These are phyloP conservation scores for Helianthus annuus DNA, from an alignment of 129 eudicot species.

Conservation along the genomic window HanXRQr2.0-SUNRISE NC_035433.2:148423289-148423788, in stretches of 20 bases:
- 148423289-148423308: too few species aligned
- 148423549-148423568: slow-evolving; percentile 38
- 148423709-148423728: slow-evolving; percentile 29
- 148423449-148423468: slow-evolving; percentile 13
- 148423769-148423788: slow-evolving; percentile 37
- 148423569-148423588: slow-evolving; percentile 29
- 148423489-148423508: slow-evolving; percentile 16
- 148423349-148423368: background rate
- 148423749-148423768: slow-evolving; percentile 31
- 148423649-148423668: slow-evolving; percentile 42
- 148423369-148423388: background rate
- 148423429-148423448: slow-evolving; percentile 11
- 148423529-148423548: background rate
- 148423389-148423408: background rate
- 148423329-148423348: background rate
- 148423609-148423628: slow-evolving; percentile 40
- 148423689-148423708: slow-evolving; percentile 33
- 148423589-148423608: slow-evolving; percentile 21
- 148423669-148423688: slow-evolving; percentile 34
- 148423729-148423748: slow-evolving; percentile 19
- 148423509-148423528: too few species aligned
- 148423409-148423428: background rate
- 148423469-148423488: background rate
- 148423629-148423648: slow-evolving; percentile 6
- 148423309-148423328: too few species aligned